phyloP scores from a whole-genome alignment of 495 filamentous ascomycete species.

The Viridothelium virens region DNA sequence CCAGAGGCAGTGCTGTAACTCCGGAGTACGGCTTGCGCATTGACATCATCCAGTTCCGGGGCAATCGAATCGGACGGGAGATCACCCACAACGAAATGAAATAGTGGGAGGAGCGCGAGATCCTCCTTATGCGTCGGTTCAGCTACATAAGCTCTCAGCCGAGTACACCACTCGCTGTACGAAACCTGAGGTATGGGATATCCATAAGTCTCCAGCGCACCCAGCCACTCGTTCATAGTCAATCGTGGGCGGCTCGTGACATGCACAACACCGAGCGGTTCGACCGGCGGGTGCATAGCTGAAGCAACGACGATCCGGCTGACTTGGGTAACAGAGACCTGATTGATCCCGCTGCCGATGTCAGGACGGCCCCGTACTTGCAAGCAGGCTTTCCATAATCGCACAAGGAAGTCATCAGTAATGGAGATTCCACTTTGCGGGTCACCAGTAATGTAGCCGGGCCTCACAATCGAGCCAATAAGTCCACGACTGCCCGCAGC shows the following conservation, averaged over 20 bases:
- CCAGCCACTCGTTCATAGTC: conserved; percentile 69
- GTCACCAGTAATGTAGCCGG: conserved; percentile 81
- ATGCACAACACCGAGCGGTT: conserved; percentile 57
- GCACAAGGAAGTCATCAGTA: conserved; percentile 88
- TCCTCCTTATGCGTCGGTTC: conserved; percentile 41
- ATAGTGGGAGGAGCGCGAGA: conserved; percentile 75
- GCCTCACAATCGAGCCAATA: conserved; percentile 65
- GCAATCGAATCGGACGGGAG: conserved; percentile 71
- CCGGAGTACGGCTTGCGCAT: conserved; percentile 56
- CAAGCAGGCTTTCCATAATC: conserved; percentile 81
- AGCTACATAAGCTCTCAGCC: conserved; percentile 37
- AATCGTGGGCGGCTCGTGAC: conserved; percentile 76
- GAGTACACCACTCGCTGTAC: conserved; percentile 45
- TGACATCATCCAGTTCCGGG: conserved; percentile 70
- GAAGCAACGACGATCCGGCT: conserved; percentile 67
- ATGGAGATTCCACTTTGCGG: conserved; percentile 63
- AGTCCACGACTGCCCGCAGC: conserved; percentile 76
- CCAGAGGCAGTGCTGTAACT: conserved; percentile 56
- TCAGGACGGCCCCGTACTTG: conserved; percentile 65
- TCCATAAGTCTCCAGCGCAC: conserved; percentile 63
- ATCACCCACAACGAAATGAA: conserved; percentile 74
- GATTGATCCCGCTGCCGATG: conserved; percentile 82
- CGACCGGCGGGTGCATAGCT: conserved; percentile 51
- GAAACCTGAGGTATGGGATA: conserved; percentile 62
- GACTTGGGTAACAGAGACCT: conserved; percentile 82